These are phyloP conservation scores for Gloeophyllum trabeum DNA, from an alignment of 768 basidiomycete genomes.

Conservation along the genomic window DNA sequence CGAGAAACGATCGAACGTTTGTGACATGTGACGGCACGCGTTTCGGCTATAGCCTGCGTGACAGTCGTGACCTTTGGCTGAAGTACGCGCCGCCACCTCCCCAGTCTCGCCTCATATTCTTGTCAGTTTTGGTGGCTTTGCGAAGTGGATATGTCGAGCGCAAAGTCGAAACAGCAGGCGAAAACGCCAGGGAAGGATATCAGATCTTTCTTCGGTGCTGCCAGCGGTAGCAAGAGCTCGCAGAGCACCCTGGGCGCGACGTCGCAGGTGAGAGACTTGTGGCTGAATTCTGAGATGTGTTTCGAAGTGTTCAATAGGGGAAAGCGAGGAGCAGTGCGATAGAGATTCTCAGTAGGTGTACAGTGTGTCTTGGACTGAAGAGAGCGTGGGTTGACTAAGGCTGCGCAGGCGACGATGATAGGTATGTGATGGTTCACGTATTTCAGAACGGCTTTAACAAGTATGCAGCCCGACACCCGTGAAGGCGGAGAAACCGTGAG, in stretches of 20 bases:
- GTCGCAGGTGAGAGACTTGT: neutral
- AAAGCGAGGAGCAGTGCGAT: slow-evolving; percentile 9
- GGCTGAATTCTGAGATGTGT: neutral
- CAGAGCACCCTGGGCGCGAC: neutral
- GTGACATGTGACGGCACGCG: no score
- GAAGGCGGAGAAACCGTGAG: neutral
- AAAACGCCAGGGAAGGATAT: slow-evolving; percentile 15
- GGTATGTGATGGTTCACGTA: slow-evolving; percentile 4
- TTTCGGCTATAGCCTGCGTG: no score
- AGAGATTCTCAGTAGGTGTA: slow-evolving; percentile 7
- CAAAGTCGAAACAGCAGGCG: slow-evolving; percentile 5
- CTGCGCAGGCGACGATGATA: slow-evolving; percentile 5
- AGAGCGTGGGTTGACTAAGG: neutral
- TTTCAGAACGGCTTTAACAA: neutral
- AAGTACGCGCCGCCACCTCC: no score
- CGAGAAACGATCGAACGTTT: no score
- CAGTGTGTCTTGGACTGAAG: neutral
- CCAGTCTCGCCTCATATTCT: no score
- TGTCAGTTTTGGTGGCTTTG: no score
- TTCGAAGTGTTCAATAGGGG: slow-evolving; percentile 5
- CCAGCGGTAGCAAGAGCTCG: slow-evolving; percentile 4
- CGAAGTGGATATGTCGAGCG: no score
- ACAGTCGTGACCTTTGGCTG: no score
- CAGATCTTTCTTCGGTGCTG: slow-evolving; percentile 14
- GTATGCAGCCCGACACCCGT: neutral